A percentile compares a stretch with the other conserved stretches of the same genome.
These are phyloP conservation scores for Candida adriatica DNA, from an alignment of 805 yeast genomes.

Conservation along the genomic window DNA sequence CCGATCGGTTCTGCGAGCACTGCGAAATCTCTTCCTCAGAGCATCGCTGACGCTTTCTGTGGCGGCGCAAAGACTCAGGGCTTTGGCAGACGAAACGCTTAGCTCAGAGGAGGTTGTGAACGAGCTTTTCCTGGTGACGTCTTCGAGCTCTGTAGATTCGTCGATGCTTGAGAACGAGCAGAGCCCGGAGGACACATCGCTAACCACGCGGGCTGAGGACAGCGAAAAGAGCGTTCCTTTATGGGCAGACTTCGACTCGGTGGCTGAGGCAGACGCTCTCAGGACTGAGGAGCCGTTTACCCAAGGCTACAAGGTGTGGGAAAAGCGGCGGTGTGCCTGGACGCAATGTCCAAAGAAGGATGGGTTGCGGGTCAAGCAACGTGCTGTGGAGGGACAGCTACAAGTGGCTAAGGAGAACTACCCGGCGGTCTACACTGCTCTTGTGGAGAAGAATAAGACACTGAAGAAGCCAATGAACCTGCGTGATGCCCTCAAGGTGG, in stretches of 20 bases:
- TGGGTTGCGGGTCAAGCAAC: conserved; percentile 12
- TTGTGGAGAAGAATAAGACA: conserved; percentile 64
- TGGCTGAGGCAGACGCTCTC: conserved; percentile 19
- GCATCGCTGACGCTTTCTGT: conserved; percentile 33
- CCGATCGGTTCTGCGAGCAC: conserved; percentile 11
- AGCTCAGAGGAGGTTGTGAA: conserved; percentile 43
- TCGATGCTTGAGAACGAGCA: conserved; percentile 23
- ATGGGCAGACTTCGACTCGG: conserved; percentile 26
- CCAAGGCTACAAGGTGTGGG: conserved; percentile 63
- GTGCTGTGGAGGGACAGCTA: conserved; percentile 18
- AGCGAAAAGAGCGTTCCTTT: conserved; percentile 8
- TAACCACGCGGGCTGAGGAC: conserved; percentile 13
- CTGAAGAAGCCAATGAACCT: conserved; percentile 69
- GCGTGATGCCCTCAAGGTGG: conserved; percentile 60
- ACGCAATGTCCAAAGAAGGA: conserved; percentile 29
- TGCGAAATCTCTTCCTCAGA: conserved; percentile 30
- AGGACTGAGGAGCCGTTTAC: conserved; percentile 30
- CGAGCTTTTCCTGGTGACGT: conserved; percentile 39
- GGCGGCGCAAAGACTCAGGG: conserved; percentile 29
- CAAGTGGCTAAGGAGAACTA: conserved; percentile 44
- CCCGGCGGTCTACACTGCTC: conserved; percentile 54
- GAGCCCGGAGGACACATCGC: conserved; percentile 11
- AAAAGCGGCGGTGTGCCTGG: conserved; percentile 65
- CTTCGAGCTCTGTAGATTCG: conserved; percentile 26
- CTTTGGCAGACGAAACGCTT: conserved; percentile 42